phyloP scores from a whole-genome alignment of 2,329 filamentous ascomycete species.

The Pseudocercospora eumusae region DNA sequence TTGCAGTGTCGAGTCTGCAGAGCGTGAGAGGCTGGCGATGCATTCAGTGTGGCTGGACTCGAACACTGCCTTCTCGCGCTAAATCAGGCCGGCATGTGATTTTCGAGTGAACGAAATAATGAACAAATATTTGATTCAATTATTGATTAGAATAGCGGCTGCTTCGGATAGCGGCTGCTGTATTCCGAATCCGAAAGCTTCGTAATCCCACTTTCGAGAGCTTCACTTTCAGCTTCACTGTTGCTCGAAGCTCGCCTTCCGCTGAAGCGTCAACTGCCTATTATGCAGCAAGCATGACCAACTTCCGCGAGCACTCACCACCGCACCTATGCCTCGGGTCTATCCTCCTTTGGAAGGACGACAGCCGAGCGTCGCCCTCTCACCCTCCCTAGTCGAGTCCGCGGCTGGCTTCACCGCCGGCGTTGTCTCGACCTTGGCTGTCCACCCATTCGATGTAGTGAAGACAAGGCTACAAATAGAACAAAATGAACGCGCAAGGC shows the following conservation, averaged over 20 bases:
- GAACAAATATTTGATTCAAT: neutral
- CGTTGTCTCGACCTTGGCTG: slow-evolving; percentile 77
- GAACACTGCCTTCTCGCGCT: slow-evolving; percentile 1
- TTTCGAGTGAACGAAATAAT: neutral
- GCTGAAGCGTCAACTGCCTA: slow-evolving; percentile 6
- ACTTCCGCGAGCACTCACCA: neutral
- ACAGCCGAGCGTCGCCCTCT: slow-evolving; percentile 57
- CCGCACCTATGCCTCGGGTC: slow-evolving; percentile 50
- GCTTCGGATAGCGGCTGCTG: neutral
- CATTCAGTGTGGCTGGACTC: slow-evolving; percentile 1
- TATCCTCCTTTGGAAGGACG: slow-evolving; percentile 51
- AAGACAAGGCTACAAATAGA: slow-evolving; percentile 84
- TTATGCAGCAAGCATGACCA: slow-evolving; percentile 12
- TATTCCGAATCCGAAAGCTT: neutral
- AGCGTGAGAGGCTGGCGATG: slow-evolving; percentile 8
- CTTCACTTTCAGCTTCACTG: neutral
- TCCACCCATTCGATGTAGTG: slow-evolving; percentile 91
- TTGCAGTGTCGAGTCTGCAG: slow-evolving; percentile 14
- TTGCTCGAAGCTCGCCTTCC: neutral
- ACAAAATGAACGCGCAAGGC: slow-evolving; percentile 26
- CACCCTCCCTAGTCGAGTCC: slow-evolving; percentile 80
- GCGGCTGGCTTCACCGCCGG: slow-evolving; percentile 89
- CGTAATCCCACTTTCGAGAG: neutral
- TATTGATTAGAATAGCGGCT: neutral
- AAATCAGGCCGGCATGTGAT: neutral